phyloP scores from a whole-genome alignment of 2,329 filamentous ascomycete species.

The Claviceps capensis region DNA sequence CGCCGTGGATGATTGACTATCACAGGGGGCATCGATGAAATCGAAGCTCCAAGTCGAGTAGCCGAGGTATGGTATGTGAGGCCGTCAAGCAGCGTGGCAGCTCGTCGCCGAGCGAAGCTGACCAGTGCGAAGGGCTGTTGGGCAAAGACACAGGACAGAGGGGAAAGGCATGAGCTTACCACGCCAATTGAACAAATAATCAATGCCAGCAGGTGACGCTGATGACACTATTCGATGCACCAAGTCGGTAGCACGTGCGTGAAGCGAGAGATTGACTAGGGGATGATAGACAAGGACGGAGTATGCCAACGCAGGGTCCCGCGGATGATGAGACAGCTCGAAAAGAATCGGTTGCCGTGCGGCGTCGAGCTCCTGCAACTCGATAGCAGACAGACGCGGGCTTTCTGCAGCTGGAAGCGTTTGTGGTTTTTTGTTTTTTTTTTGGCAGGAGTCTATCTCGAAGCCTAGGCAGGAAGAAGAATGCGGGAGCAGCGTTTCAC shows the following conservation, averaged over 20 bases:
- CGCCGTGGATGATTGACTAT: background rate
- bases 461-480: background rate
- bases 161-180: background rate
- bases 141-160: background rate
- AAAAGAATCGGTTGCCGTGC: background rate
- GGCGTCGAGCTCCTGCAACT: no score
- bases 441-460: background rate
- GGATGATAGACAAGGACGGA: conserved; percentile 1
- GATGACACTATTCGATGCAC: background rate
- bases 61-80: background rate
- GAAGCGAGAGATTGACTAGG: background rate
- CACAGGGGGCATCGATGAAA: background rate
- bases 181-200: background rate
- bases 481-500: background rate
- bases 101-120: no score
- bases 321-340: background rate
- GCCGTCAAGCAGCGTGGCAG: background rate
- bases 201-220: background rate
- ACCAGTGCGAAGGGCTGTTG: no score
- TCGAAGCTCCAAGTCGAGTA: background rate
- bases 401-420: no score
- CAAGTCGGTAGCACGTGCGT: background rate
- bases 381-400: no score
- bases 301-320: background rate
- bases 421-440: no score